Evolutionary conservation across 2,329 filamentous ascomycete genomes (phyloP).

Genomic region (Scedosporium dehoogii): DNA sequence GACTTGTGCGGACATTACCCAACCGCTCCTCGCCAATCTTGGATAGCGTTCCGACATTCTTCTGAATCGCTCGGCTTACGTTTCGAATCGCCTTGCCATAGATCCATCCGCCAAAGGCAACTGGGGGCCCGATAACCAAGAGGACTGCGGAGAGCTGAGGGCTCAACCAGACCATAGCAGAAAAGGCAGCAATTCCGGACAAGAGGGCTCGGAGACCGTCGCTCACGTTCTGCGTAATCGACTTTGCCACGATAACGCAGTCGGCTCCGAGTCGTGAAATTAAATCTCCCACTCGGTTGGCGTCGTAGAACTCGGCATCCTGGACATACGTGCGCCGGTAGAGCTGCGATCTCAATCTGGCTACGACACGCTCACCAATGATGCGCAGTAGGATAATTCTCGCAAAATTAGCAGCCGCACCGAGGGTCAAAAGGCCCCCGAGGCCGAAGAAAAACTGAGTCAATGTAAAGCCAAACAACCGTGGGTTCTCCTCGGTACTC

Average conservation of each 20-base stretch:
- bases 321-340: conserved; percentile 92
- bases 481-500: conserved; percentile 51
- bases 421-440: conserved; percentile 65
- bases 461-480: conserved; percentile 74
- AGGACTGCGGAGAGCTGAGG: conserved; percentile 82
- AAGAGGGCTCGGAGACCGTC: conserved; percentile 89
- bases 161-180: conserved; percentile 93
- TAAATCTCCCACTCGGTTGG: conserved; percentile 89
- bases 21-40: conserved; percentile 98
- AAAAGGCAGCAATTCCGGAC: conserved; percentile 80
- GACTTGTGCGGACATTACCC: conserved; percentile 91
- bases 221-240: conserved; percentile 94
- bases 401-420: conserved; percentile 85
- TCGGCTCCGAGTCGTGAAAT: conserved; percentile 94
- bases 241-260: conserved; percentile 96
- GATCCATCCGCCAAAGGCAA: conserved; percentile 82
- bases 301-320: conserved; percentile 97
- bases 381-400: conserved; percentile 88
- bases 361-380: conserved; percentile 89
- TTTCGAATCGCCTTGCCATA: conserved; percentile 86
- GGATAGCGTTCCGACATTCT: conserved; percentile 82
- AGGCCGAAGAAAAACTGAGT: conserved; percentile 83
- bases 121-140: conserved; percentile 77
- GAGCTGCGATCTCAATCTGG: conserved; percentile 76
- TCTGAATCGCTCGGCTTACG: conserved; percentile 84